Conservation (phyloP, 805 yeast genomes). For the Nakazawaea holstii region DNA sequence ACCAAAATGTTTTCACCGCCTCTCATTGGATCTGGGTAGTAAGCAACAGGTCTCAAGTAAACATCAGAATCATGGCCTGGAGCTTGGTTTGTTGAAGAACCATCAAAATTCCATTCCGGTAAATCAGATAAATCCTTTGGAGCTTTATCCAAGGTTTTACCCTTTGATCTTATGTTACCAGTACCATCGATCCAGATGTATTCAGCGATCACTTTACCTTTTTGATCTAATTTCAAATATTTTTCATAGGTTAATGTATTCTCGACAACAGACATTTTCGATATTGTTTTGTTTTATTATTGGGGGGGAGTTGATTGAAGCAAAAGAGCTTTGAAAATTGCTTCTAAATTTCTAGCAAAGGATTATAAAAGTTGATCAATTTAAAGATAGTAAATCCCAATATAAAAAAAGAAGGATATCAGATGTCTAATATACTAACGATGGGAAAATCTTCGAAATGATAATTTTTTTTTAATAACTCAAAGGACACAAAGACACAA, state of each 20-base stretch:
- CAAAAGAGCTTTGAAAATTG: no score
- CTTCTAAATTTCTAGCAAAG: background rate
- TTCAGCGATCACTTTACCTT: constrained; percentile 87
- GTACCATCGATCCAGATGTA: constrained; percentile 97
- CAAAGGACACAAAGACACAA: background rate
- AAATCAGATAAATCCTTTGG: constrained; percentile 75
- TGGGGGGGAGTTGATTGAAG: no score
- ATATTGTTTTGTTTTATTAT: background rate
- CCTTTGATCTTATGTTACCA: constrained; percentile 89
- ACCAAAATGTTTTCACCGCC: constrained; percentile 96
- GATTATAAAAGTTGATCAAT: background rate
- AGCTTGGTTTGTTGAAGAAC: constrained; percentile 97
- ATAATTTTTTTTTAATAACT: background rate
- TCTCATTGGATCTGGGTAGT: constrained; percentile 96
- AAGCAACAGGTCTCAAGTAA: constrained; percentile 92
- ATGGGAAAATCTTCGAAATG: background rate
- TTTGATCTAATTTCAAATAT: constrained; percentile 79
- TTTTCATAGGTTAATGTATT: constrained; percentile 80
- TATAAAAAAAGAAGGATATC: background rate
- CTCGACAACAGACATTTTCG: constrained; percentile 31
- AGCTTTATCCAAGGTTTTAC: constrained; percentile 72
- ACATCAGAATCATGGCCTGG: constrained; percentile 97
- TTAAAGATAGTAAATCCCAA: background rate
- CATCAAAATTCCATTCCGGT: constrained; percentile 99
- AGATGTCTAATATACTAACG: background rate